These are phyloP conservation scores for Thalia dealbata DNA, from an alignment of 176 grass and related monocot genomes.

Conservation along the genomic window DNA sequence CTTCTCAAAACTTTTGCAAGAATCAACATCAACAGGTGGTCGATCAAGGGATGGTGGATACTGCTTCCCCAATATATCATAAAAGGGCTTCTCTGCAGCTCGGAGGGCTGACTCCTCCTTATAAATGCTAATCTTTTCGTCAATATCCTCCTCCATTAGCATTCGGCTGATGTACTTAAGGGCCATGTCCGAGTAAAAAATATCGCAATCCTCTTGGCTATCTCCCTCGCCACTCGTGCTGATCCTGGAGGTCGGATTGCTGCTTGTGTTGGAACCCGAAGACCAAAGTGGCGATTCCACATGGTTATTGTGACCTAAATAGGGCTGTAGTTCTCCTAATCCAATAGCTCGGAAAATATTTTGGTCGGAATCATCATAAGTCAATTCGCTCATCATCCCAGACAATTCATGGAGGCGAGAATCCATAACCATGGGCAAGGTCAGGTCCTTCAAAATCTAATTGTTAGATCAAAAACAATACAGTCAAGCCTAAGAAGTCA, in stretches of 20 bases:
- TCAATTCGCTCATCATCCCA: conserved; percentile 14
- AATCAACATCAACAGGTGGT: background rate
- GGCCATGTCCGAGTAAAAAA: conserved; percentile 67
- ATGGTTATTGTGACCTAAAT: background rate
- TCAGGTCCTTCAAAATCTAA: background rate
- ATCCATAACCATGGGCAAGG: conserved; percentile 14
- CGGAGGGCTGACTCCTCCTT: conserved; percentile 62
- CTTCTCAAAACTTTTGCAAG: conserved; percentile 28
- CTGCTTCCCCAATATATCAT: conserved; percentile 87
- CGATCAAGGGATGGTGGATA: conserved; percentile 60
- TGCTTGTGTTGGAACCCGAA: background rate
- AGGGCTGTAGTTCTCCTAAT: background rate
- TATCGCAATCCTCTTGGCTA: conserved; percentile 76
- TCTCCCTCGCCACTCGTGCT: conserved; percentile 33
- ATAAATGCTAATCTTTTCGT: conserved; percentile 80
- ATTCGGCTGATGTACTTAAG: conserved; percentile 87
- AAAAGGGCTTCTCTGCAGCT: conserved; percentile 80
- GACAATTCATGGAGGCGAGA: conserved; percentile 12
- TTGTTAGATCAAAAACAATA: background rate
- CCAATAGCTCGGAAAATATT: conserved; percentile 6
- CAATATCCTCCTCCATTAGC: conserved; percentile 97
- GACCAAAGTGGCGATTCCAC: conserved; percentile 17
- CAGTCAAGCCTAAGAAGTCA: background rate
- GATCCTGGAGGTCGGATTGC: conserved; percentile 1
- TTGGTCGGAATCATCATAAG: conserved; percentile 16